phyloP scores from a whole-genome alignment of 441 rosid genomes.

The Breynia disticha region DNA sequence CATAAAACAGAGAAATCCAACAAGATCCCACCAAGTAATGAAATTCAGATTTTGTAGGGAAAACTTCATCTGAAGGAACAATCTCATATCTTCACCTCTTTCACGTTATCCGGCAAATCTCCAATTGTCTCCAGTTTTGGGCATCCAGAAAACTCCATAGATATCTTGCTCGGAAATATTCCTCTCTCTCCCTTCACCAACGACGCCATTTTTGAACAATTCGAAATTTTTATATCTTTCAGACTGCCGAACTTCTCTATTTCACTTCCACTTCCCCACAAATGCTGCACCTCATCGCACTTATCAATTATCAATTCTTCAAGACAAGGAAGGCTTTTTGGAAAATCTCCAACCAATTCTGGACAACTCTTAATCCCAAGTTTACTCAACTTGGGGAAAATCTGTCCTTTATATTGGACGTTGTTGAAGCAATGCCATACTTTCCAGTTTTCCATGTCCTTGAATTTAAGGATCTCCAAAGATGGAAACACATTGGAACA shows the following conservation, averaged over 20 bases:
- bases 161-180: neutral
- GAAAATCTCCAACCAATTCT: neutral
- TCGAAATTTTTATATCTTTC: neutral
- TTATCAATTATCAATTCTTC: neutral
- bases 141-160: neutral
- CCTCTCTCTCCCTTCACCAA: neutral
- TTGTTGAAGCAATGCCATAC: too few relatives aligned
- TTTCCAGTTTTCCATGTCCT: too few relatives aligned
- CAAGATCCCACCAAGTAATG: too few relatives aligned
- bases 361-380: neutral
- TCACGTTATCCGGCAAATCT: neutral
- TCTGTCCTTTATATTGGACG: too few relatives aligned
- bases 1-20: too few relatives aligned
- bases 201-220: neutral
- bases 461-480: neutral
- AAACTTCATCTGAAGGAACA: too few relatives aligned
- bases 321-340: neutral
- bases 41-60: too few relatives aligned
- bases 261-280: neutral
- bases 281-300: neutral
- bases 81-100: too few relatives aligned
- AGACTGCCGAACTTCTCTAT: neutral
- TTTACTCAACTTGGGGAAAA: neutral
- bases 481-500: neutral
- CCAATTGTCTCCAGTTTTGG: neutral